Conservation (phyloP, 202 grass and related monocot species). For the Carex arenaria region DNA sequence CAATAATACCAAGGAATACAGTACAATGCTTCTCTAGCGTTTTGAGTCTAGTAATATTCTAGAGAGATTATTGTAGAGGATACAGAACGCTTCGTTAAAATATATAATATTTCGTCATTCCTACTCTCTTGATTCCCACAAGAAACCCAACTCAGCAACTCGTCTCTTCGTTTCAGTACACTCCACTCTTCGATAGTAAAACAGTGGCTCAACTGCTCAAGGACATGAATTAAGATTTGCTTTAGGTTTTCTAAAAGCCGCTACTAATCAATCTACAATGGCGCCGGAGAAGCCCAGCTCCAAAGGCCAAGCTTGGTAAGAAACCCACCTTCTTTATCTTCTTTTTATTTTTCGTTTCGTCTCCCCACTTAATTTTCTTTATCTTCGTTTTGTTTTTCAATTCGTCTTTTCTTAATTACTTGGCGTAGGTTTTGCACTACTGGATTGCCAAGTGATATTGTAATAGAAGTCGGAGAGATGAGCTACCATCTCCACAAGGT, state of each 20-base stretch:
- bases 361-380: neutral
- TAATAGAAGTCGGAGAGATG: constrained; percentile 93
- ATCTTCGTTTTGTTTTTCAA: neutral
- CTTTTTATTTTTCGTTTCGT: neutral
- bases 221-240: neutral
- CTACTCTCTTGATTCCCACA: constrained; percentile 15
- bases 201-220: neutral
- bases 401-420: neutral
- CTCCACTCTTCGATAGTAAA: neutral
- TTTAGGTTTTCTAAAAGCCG: neutral
- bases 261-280: constrained; percentile 26
- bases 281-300: constrained; percentile 36
- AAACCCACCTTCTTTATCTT: neutral
- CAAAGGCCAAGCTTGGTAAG: constrained; percentile 87
- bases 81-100: neutral
- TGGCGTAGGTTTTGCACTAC: constrained; percentile 93
- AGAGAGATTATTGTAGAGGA: constrained; percentile 11
- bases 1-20: neutral
- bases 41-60: neutral
- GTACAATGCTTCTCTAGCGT: neutral
- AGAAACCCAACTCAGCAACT: neutral
- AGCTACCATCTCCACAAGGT: constrained; percentile 99
- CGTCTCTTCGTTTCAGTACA: neutral
- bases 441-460: constrained; percentile 88
- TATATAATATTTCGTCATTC: constrained; percentile 18